Conservation (phyloP, 176 grass and related monocot species). For the Oryza glaberrima region DNA sequence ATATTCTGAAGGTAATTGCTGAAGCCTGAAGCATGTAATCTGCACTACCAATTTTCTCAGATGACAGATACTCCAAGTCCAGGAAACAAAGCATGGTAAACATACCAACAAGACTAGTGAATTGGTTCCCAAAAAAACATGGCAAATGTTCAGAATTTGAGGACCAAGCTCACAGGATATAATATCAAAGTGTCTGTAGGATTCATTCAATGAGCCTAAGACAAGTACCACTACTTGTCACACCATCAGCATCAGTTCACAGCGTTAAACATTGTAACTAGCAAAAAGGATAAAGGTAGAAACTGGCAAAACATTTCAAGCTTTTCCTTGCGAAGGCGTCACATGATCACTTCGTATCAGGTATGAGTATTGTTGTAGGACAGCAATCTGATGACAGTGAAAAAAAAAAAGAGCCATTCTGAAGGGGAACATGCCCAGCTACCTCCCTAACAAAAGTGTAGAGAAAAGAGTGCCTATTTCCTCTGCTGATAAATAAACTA, state of each 20-base stretch:
- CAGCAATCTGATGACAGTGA: background rate
- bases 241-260: background rate
- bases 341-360: background rate
- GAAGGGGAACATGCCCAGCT: background rate
- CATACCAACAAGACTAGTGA: background rate
- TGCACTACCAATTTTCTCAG: background rate
- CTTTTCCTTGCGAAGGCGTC: conserved; percentile 3
- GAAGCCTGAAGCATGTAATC: no score
- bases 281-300: background rate
- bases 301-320: background rate
- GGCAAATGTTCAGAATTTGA: background rate
- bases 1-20: background rate
- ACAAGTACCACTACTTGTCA: background rate
- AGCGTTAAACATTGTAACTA: background rate
- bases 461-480: background rate
- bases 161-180: background rate
- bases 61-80: background rate
- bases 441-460: background rate
- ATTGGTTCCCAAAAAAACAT: background rate
- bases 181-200: background rate
- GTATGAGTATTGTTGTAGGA: background rate
- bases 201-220: no score
- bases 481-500: conserved; percentile 22
- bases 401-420: background rate
- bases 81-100: background rate